These are phyloP conservation scores for Aspergillus pseudonomiae DNA, from an alignment of 2,329 filamentous ascomycete species.

Conservation along the genomic window DNA sequence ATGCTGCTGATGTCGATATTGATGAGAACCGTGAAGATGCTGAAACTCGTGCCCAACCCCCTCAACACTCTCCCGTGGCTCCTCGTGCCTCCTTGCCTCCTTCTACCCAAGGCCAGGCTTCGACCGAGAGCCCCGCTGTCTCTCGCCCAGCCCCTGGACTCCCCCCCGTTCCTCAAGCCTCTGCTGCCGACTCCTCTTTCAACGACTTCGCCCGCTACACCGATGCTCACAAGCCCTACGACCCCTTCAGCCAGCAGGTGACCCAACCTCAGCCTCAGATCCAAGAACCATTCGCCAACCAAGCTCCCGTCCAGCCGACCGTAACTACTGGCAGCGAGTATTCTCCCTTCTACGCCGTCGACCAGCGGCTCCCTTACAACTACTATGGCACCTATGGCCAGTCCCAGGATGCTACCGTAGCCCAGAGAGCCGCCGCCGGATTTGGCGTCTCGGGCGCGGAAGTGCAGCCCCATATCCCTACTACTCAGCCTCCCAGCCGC, in stretches of 20 bases:
- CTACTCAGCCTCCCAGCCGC: constrained; percentile 75
- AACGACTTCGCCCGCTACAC: constrained; percentile 59
- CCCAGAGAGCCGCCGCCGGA: constrained; percentile 75
- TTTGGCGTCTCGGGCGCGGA: constrained; percentile 67
- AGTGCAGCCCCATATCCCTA: constrained; percentile 61
- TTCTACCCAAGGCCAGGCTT: constrained; percentile 40
- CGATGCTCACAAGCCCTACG: constrained; percentile 76
- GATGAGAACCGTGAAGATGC: constrained; percentile 94
- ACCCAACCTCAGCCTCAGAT: constrained; percentile 63
- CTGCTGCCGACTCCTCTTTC: constrained; percentile 50
- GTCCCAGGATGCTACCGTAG: constrained; percentile 72
- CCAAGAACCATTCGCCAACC: constrained; percentile 60
- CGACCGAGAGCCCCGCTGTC: constrained; percentile 46
- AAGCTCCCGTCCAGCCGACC: constrained; percentile 62
- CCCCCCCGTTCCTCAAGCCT: constrained; percentile 61
- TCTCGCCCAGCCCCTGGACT: constrained; percentile 65
- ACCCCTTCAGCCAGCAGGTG: constrained; percentile 80
- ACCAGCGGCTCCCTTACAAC: constrained; percentile 75
- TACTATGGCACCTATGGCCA: constrained; percentile 68
- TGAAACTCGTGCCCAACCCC: constrained; percentile 90
- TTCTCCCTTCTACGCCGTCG: constrained; percentile 81
- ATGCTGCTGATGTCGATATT: constrained; percentile 64
- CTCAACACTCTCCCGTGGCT: constrained; percentile 86
- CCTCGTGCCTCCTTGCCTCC: constrained; percentile 88
- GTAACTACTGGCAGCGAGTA: constrained; percentile 70